Evolutionary conservation across 2,329 filamentous ascomycete species (phyloP).

Genomic region (Pezicula rhizophila): DNA sequence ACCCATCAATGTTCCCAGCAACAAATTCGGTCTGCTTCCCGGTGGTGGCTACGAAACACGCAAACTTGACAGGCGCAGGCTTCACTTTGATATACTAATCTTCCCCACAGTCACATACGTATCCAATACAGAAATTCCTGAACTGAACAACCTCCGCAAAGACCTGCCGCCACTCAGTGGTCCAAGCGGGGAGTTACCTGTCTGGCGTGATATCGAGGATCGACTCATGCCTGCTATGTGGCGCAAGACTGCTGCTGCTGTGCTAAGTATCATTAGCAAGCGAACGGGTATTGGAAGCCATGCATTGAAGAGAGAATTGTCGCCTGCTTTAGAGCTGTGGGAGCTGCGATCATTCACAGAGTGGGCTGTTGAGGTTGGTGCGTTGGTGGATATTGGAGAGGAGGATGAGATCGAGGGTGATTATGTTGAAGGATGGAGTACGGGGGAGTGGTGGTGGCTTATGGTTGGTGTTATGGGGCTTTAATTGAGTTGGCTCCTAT

Average conservation of each 20-base stretch:
- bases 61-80: conserved; percentile 58
- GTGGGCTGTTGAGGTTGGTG: conserved; percentile 49
- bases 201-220: conserved; percentile 68
- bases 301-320: conserved; percentile 49
- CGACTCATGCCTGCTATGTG: conserved; percentile 53
- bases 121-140: conserved; percentile 43
- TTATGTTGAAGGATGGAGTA: conserved; percentile 35
- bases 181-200: conserved; percentile 46
- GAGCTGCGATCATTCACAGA: conserved; percentile 52
- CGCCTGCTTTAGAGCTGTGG: conserved; percentile 54
- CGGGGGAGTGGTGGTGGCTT: conserved; percentile 65
- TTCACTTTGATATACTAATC: conserved; percentile 58
- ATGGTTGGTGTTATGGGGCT: conserved; percentile 33
- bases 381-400: conserved; percentile 10
- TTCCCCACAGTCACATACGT: conserved; percentile 53
- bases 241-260: conserved; percentile 55
- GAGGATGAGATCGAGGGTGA: conserved; percentile 30
- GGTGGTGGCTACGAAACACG: conserved; percentile 67
- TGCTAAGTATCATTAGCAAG: conserved; percentile 57
- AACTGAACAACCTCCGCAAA: conserved; percentile 31
- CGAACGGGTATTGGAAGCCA: conserved; percentile 50
- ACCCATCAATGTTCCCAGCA: conserved; percentile 49
- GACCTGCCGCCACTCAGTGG: conserved; percentile 34
- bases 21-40: conserved; percentile 61
- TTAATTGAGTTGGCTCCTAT: too few species aligned